Base-by-base conservation (phyloP, 495 filamentous ascomycete genomes). In the Neurospora africana region DNA sequence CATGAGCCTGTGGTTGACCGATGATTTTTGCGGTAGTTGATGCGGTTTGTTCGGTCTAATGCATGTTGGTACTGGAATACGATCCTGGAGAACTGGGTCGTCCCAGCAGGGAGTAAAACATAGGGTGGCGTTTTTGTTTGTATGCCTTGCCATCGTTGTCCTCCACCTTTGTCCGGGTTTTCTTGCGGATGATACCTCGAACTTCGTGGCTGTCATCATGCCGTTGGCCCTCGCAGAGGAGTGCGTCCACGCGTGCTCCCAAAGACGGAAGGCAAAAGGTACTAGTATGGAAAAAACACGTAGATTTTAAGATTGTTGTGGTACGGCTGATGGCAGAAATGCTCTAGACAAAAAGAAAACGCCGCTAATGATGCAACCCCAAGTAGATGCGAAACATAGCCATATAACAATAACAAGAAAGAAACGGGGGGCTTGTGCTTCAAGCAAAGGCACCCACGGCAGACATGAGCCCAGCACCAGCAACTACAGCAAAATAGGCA, bases 361-460 rank as follows among this genome's bases (percentile, higher is more conserved):
- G 23, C 27, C 53, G 53, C 27, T 65, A 15, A 33, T 65, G 27
- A 65, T 65, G 53, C 53, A 65, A 65, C 53, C 27, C 15, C 19
- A 68, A 73, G 72, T 40, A 71, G 53, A 73, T 72, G 72, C 39
- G 27, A 72, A 68, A 36, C 39, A 53, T 19, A 27, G 13, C 36
- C 35, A 10, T 38, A 58, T n/a, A 30, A 43, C 17, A 27, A 70
- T n/a, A 58, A 58, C 33, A 36, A 69, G 7, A 36, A 27, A n/a
- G 0, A 43, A 7, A 35, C 27, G 15, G 53, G 19, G 2, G 30
- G 15, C 27, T 65, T 65, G 53, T 23, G 6, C 15, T 71, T 61
- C 41, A 97, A 47, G 94, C 94, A 87, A 93, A 97, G 41, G 93
- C 95, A 10, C 95, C 95, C 1, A 97, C 93, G 39, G 93, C 82